A percentile compares a stretch with the other conserved stretches of the same genome.
These are phyloP conservation scores for Miscanthus lutarioriparius DNA, from an alignment of 176 grass and related monocot species.

Conservation along the genomic window DNA sequence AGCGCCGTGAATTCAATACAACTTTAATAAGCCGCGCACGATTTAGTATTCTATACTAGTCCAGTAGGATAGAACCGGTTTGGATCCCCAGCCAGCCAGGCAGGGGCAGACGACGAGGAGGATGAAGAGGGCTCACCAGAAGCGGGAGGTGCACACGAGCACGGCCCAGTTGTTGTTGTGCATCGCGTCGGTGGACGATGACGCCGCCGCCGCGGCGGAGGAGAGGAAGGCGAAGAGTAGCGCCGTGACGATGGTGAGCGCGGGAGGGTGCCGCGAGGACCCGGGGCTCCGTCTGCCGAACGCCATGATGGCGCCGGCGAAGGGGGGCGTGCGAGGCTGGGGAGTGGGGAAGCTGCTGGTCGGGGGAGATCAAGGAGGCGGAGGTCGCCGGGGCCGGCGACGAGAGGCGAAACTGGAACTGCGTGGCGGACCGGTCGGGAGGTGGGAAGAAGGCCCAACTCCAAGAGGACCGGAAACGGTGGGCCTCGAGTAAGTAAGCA, in stretches of 20 bases:
- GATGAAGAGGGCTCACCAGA: slow-evolving; percentile 59
- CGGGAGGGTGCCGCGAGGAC: not conserved
- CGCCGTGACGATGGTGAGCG: not conserved
- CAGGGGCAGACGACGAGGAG: slow-evolving; percentile 11
- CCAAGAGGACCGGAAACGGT: not conserved
- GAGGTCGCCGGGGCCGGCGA: not conserved
- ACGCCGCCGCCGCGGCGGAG: not conserved
- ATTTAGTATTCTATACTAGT: not conserved
- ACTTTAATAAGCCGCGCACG: not conserved
- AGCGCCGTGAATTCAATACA: not conserved
- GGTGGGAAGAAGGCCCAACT: not conserved
- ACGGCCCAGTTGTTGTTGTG: slow-evolving; percentile 99
- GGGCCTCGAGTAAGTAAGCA: too few relatives aligned
- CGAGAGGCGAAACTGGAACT: not conserved
- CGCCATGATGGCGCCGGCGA: slow-evolving; percentile 39
- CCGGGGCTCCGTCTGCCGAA: not conserved
- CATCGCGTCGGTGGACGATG: slow-evolving; percentile 47
- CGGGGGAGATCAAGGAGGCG: not conserved
- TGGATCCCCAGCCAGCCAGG: not conserved
- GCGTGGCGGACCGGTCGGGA: not conserved
- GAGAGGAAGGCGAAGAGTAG: slow-evolving; percentile 2
- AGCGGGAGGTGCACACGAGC: slow-evolving; percentile 90
- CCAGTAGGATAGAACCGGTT: not conserved
- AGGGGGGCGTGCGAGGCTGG: not conserved
- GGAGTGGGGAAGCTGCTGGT: not conserved